phyloP scores from a whole-genome alignment of 2,329 filamentous ascomycete species.

The Fusarium papillatum region DNA sequence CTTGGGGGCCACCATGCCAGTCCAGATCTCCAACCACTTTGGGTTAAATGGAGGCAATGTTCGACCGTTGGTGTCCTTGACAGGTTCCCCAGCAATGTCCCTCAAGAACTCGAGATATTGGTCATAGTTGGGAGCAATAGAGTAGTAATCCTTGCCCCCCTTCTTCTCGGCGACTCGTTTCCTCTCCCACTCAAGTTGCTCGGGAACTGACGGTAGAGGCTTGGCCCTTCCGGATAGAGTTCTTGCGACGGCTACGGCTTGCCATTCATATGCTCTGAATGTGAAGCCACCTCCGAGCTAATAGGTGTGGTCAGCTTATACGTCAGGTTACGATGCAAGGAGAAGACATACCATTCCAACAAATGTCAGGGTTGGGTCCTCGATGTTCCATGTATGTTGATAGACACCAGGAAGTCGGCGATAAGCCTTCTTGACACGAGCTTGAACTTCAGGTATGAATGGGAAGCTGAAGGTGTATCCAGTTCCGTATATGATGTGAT shows the following conservation, averaged over 20 bases:
- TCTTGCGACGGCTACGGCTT: slow-evolving; percentile 32
- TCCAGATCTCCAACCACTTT: slow-evolving; percentile 34
- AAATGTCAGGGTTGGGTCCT: slow-evolving; percentile 29
- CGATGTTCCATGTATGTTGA: slow-evolving; percentile 34
- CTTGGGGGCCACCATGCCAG: slow-evolving; percentile 19
- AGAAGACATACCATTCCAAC: slow-evolving; percentile 21
- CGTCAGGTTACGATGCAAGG: not conserved
- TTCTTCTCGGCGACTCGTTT: slow-evolving; percentile 28
- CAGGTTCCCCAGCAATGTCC: slow-evolving; percentile 28
- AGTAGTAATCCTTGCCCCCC: slow-evolving; percentile 39
- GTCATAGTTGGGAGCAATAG: slow-evolving; percentile 31
- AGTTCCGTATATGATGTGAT: slow-evolving; percentile 30
- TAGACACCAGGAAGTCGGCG: slow-evolving; percentile 26
- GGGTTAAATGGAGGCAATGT: slow-evolving; percentile 25
- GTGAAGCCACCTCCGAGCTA: slow-evolving; percentile 38
- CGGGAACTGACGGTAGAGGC: slow-evolving; percentile 17
- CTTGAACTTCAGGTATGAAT: slow-evolving; percentile 14
- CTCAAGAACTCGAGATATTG: slow-evolving; percentile 31
- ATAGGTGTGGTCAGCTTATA: not conserved
- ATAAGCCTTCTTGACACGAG: slow-evolving; percentile 13
- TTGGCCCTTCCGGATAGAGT: slow-evolving; percentile 24
- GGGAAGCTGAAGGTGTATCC: slow-evolving; percentile 32
- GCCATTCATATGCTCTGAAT: slow-evolving; percentile 40
- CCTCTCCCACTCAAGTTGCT: slow-evolving; percentile 38
- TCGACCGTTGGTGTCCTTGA: slow-evolving; percentile 18